Base-by-base conservation (phyloP, 208 protist species). In the Trypanosoma platydactyli region DNA sequence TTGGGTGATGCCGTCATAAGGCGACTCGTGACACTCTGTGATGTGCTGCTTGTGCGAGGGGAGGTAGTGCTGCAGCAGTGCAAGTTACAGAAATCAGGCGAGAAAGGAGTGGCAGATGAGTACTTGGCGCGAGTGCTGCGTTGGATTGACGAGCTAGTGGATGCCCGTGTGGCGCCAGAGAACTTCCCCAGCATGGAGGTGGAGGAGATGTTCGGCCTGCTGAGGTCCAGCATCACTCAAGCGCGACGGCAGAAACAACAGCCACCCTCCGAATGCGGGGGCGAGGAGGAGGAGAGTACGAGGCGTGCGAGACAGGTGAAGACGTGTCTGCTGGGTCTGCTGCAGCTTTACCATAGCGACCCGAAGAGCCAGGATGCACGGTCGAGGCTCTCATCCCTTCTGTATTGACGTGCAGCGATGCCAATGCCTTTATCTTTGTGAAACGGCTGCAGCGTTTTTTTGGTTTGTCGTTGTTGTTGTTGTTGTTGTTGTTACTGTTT, bases 321-420 rank as follows among this genome's bases (percentile, higher is more conserved):
- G 67, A 86, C 83, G 15, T 52, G 88, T 35, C 51, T 93, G 41
- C 86, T 81, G 48, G 81, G 71, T 33, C 49, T 92, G 20, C 44
- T 95, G 50, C 82, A 93, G 61, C 55, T 91, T 9, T 88, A 89
- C 53, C 44, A 82, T 13, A 64, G 45, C 0, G 84, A 95, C 53
- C 74, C 84, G 27, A 81, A 84, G 59, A 84, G 77, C 45, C 82
- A 90, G 29, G 75, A 75, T 9, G 80, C 86, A 24, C 81, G 89
- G 22, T 74, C 84, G 25, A 70, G 82, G 15, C 73, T 95, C 3
- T 79, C 84, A 4, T 95, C 89, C 1, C 54, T 95, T 4, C 38
- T 95, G 50, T 87, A 89, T 56, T 95, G 61, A 73, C 13, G 35
- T 20, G 48, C n/a, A 45, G 45, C 22, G 48, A 24, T 12, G 41